A percentile compares a stretch with the other conserved stretches of the same genome.
phyloP scores from a whole-genome alignment of 2,329 filamentous ascomycete genomes.

The Ophiostoma perfectum region DNA sequence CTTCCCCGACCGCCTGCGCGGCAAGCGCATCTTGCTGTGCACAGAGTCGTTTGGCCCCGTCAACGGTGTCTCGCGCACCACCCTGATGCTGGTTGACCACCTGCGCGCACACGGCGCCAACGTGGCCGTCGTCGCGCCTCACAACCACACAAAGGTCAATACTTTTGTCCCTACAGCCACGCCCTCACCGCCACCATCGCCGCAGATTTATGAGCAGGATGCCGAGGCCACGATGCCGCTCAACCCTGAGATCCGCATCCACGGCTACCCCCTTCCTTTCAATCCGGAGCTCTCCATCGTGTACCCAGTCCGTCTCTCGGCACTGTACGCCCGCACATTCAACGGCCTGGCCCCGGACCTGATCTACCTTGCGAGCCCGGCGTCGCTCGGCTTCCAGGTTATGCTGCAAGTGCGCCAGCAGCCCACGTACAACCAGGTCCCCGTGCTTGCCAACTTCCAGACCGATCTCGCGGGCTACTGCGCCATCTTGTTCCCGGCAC shows the following conservation, averaged over 20 bases:
- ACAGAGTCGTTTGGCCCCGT: slow-evolving; percentile 68
- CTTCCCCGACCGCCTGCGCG: slow-evolving; percentile 48
- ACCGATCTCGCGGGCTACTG: slow-evolving; percentile 66
- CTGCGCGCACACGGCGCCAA: slow-evolving; percentile 58
- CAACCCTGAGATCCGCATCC: slow-evolving; percentile 52
- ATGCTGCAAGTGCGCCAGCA: slow-evolving; percentile 63
- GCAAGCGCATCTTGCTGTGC: slow-evolving; percentile 59
- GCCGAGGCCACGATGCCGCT: slow-evolving; percentile 1
- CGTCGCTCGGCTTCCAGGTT: slow-evolving; percentile 64
- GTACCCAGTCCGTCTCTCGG: slow-evolving; percentile 61
- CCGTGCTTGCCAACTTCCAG: slow-evolving; percentile 64
- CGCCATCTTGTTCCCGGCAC: slow-evolving; percentile 61
- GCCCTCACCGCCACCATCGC: slow-evolving; percentile 21
- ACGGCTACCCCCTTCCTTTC: slow-evolving; percentile 63
- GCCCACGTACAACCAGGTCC: slow-evolving; percentile 47
- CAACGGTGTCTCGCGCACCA: slow-evolving; percentile 68
- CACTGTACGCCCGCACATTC: slow-evolving; percentile 57
- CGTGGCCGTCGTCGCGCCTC: slow-evolving; percentile 62
- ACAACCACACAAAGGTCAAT: slow-evolving; percentile 50
- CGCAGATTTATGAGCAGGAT: slow-evolving; percentile 1
- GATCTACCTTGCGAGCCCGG: slow-evolving; percentile 65
- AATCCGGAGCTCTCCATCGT: slow-evolving; percentile 66
- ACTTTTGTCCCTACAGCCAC: slow-evolving; percentile 42
- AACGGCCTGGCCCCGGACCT: slow-evolving; percentile 52
- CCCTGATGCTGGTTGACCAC: slow-evolving; percentile 63